A percentile compares a stretch with the other conserved stretches of the same genome.
Evolutionary conservation across 1,284 basidiomycete species (phyloP).

Genomic region (Irpex rosettiformis): DNA sequence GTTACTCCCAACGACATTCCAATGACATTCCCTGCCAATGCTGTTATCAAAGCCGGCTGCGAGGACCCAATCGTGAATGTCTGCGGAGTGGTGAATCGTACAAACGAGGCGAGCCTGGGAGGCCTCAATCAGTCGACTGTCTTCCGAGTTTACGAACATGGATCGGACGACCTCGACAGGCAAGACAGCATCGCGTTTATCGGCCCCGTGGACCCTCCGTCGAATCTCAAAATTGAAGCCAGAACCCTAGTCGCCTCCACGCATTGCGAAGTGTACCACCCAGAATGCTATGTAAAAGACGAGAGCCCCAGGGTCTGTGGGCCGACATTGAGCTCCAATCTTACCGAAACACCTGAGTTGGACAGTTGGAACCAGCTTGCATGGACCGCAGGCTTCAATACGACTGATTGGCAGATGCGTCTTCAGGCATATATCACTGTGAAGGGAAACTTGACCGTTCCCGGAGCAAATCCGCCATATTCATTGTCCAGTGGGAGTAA

Average conservation of each 20-base stretch:
- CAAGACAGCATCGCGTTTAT: background rate
- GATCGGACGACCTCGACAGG: background rate
- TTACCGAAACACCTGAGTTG: background rate
- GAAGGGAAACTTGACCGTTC: background rate
- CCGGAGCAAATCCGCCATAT: background rate
- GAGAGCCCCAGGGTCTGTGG: background rate
- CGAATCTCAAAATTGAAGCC: background rate
- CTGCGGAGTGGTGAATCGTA: background rate
- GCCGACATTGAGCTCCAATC: background rate
- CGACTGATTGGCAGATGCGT: background rate
- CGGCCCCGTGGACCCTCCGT: background rate
- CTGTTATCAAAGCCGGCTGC: background rate
- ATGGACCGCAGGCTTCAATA: background rate
- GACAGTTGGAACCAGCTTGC: background rate
- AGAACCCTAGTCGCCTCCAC: background rate
- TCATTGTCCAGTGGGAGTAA: background rate
- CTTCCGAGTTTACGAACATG: background rate
- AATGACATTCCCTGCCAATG: background rate
- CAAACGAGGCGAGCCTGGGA: background rate
- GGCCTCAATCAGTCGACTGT: background rate
- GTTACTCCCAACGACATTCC: background rate
- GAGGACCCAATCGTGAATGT: background rate
- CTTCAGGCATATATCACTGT: background rate
- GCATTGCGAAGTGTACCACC: background rate
- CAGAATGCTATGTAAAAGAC: background rate